Evolutionary conservation across 306 rosid genomes (phyloP), one percentile per base, ranked within the genome.

Genomic region (Vigna radiata): DNA sequence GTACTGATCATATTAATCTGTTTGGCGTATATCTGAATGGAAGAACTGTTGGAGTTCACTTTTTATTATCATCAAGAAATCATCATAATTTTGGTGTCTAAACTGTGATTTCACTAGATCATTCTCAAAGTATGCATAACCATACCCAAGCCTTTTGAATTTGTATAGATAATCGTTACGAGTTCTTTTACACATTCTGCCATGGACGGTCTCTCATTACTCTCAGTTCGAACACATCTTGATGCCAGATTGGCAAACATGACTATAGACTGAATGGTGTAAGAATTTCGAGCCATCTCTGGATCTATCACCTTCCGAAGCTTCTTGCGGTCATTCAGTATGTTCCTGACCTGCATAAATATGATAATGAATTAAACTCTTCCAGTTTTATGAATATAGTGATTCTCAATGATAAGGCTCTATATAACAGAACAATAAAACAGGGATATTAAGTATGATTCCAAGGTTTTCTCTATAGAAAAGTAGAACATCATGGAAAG

Each of bases 191-290:
- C 91, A 58, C 98, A 95, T 37, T 90, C 97, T 58, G 85, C 87
- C 96, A 92, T 86, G 56, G 97, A 80, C 50, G 98, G 98, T 69
- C 98, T 87, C 78, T 90, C 91, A 8, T 85, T 85, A 83, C 98
- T 90, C 36, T 92, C 96, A 4, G 76, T 61, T 58, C 98, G 89
- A 53, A 92, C 96, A 68, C 98, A 95, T 59, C 97, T 81, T 44
- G 98, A 95, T 79, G 97, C 98, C 66, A 95, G 83, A 76, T 92
- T 95, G 41, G 98, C 97, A 81, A 92, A 92, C 95, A 89, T 89
- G 82, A 79, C 82, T 73, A 89, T 79, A 55, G 98, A 92, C 78
- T 88, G 97, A 87, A 95, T 77, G 59, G 89, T 90, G 83, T 88
- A 90, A 41, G 97, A 84, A 66, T 87, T 90, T 86, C 93, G 90